Evolutionary conservation across 164 flowering plant genomes (phyloP).

Genomic region (Stephania japonica): DNA sequence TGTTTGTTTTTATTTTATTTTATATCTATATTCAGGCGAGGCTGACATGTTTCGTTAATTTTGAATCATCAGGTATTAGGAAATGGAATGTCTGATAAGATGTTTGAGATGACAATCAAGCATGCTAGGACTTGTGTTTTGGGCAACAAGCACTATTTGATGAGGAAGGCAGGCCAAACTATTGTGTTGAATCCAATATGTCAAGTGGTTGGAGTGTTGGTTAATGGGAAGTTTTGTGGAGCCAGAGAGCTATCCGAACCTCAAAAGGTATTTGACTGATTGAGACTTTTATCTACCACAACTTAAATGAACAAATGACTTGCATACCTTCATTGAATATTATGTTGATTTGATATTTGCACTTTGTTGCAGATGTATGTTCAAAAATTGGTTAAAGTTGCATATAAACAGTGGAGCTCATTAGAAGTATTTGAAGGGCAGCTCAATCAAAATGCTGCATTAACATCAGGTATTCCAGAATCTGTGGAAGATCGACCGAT

Average conservation of each 20-base stretch:
- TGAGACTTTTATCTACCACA: too few relatives aligned
- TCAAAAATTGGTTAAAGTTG: slow-evolving; percentile 20
- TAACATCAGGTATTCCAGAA: slow-evolving; percentile 9
- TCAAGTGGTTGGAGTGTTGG: slow-evolving; percentile 33
- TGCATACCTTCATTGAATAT: not conserved
- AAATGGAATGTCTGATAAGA: slow-evolving; percentile 55
- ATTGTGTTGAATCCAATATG: slow-evolving; percentile 51
- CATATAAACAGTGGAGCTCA: slow-evolving; percentile 24
- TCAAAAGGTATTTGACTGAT: slow-evolving; percentile 13
- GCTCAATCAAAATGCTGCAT: slow-evolving; percentile 7
- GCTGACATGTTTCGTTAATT: not conserved
- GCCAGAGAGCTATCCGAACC: not conserved
- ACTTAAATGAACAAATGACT: not conserved
- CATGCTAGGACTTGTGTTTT: slow-evolving; percentile 55
- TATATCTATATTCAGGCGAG: too few relatives aligned
- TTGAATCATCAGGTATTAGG: slow-evolving; percentile 47
- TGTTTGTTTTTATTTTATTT: too few relatives aligned
- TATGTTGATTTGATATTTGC: not conserved
- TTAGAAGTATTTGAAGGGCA: slow-evolving; percentile 23
- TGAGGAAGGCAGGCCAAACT: slow-evolving; percentile 11
- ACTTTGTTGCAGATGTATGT: slow-evolving; percentile 16
- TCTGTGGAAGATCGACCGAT: not conserved
- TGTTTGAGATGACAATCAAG: slow-evolving; percentile 54
- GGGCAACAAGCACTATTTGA: slow-evolving; percentile 40
- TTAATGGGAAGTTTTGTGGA: slow-evolving; percentile 30